These are phyloP conservation scores for Trichoderma koningiopsis DNA, from an alignment of 2,329 filamentous ascomycete species.

Conservation along the genomic window DNA sequence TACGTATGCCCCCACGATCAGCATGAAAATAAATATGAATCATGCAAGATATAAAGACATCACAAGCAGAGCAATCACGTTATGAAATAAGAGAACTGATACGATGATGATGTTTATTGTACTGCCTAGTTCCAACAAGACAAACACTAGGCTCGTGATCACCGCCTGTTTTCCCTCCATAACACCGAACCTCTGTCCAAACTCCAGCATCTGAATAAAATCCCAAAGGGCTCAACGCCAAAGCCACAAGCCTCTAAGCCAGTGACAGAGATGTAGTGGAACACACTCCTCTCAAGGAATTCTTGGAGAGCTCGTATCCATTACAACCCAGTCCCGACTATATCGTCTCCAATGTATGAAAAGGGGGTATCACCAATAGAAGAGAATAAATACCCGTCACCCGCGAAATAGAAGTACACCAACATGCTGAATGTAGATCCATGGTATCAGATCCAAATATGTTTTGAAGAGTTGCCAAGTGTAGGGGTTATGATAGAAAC, in stretches of 20 bases:
- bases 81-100: background rate
- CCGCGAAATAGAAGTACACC: conserved; percentile 26
- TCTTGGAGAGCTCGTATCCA: background rate
- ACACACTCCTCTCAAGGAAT: background rate
- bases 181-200: conserved; percentile 28
- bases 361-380: conserved; percentile 42
- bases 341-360: conserved; percentile 22
- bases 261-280: background rate
- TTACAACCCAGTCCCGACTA: background rate
- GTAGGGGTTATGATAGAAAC: conserved; percentile 33
- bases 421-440: conserved; percentile 29
- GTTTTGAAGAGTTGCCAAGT: conserved; percentile 33
- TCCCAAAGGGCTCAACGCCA: conserved; percentile 34
- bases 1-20: too few relatives aligned
- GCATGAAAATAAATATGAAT: background rate
- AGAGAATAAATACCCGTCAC: conserved; percentile 36
- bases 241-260: conserved; percentile 37
- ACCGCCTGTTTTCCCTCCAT: conserved; percentile 27
- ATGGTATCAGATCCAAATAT: conserved; percentile 26
- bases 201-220: conserved; percentile 34
- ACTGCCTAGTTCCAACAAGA: conserved; percentile 13
- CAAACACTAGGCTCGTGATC: conserved; percentile 6
- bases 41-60: background rate
- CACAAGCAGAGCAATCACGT: background rate
- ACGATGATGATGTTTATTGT: background rate